Evolutionary conservation across 78 protist species (phyloP).

Genomic region (Tieghemostelium lacteum): DNA sequence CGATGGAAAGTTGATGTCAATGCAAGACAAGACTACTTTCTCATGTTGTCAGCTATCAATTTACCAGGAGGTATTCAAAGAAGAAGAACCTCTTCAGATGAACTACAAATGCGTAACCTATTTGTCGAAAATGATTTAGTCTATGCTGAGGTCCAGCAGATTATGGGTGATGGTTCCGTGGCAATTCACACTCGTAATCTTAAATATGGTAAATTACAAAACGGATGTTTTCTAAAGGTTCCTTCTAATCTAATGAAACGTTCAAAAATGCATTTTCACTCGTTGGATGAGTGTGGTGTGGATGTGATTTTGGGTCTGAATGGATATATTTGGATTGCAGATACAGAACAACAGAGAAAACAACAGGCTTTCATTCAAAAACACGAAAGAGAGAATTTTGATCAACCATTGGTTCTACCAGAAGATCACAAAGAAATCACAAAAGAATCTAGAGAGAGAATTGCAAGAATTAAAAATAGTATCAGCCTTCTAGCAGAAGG

Average conservation of each 20-base stretch:
- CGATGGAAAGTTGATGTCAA: constrained; percentile 91
- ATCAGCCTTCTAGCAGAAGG: constrained; percentile 20
- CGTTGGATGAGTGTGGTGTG: constrained; percentile 86
- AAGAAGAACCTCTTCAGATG: constrained; percentile 86
- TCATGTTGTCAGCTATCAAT: constrained; percentile 87
- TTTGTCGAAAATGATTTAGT: constrained; percentile 91
- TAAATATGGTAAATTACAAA: constrained; percentile 85
- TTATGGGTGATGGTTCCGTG: constrained; percentile 79
- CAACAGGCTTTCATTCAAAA: constrained; percentile 43
- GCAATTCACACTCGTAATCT: constrained; percentile 88
- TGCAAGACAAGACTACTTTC: constrained; percentile 75
- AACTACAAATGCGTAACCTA: constrained; percentile 89
- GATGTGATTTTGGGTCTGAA: constrained; percentile 90
- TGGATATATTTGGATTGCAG: constrained; percentile 90
- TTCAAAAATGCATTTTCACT: constrained; percentile 78
- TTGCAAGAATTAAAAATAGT: constrained; percentile 66
- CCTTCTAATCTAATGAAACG: constrained; percentile 84
- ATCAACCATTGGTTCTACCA: constrained; percentile 45
- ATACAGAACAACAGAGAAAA: constrained; percentile 23
- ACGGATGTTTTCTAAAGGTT: constrained; percentile 77
- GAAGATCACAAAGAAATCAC: constrained; percentile 6
- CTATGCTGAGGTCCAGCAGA: constrained; percentile 89
- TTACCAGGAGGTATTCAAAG: constrained; percentile 94
- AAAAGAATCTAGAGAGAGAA: constrained; percentile 39
- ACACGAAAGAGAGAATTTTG: constrained; percentile 33